Evolutionary conservation across 2,329 filamentous ascomycete species (phyloP).

Genomic region (Emericellopsis cladophorae): DNA sequence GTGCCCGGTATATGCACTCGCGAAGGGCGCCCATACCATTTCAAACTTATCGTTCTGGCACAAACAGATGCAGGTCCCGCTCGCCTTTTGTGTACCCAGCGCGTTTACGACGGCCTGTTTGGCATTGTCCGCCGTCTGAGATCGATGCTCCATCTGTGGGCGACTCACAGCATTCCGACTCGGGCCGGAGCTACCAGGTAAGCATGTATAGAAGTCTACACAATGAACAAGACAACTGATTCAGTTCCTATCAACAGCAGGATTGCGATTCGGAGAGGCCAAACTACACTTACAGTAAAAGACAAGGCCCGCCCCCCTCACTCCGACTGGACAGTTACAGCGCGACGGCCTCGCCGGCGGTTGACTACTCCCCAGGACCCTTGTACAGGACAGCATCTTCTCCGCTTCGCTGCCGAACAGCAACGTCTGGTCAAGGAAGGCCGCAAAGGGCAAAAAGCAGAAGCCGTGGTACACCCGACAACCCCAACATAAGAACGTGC

Average conservation of each 20-base stretch:
- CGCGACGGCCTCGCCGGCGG: slow-evolving; percentile 25
- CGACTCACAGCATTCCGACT: too few relatives aligned
- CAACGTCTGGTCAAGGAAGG: slow-evolving; percentile 17
- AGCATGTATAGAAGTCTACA: slow-evolving; percentile 36
- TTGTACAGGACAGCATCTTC: slow-evolving; percentile 8
- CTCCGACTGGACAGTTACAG: slow-evolving; percentile 25
- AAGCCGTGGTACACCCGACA: slow-evolving; percentile 20
- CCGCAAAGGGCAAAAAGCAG: slow-evolving; percentile 15
- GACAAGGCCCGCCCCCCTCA: slow-evolving; percentile 23
- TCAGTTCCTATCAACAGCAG: slow-evolving; percentile 35
- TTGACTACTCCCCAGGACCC: slow-evolving; percentile 11
- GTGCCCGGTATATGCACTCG: slow-evolving; percentile 30
- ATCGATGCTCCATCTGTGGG: too few relatives aligned
- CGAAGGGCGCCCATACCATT: slow-evolving; percentile 17
- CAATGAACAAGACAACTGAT: slow-evolving; percentile 2
- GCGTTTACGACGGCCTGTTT: slow-evolving; percentile 37
- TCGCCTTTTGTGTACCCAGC: slow-evolving; percentile 48
- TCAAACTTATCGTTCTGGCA: too few relatives aligned
- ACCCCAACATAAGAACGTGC: slow-evolving; percentile 26
- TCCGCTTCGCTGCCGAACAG: slow-evolving; percentile 18
- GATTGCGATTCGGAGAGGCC: slow-evolving; percentile 27
- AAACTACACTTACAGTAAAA: slow-evolving; percentile 19
- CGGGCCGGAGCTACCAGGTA: too few relatives aligned
- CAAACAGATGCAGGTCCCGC: slow-evolving; percentile 26
- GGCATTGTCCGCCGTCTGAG: too few relatives aligned